Evolutionary conservation across 164 flowering plant species (phyloP), one percentile per base, ranked within the genome.

Genomic region (Vitis cinerea): DNA sequence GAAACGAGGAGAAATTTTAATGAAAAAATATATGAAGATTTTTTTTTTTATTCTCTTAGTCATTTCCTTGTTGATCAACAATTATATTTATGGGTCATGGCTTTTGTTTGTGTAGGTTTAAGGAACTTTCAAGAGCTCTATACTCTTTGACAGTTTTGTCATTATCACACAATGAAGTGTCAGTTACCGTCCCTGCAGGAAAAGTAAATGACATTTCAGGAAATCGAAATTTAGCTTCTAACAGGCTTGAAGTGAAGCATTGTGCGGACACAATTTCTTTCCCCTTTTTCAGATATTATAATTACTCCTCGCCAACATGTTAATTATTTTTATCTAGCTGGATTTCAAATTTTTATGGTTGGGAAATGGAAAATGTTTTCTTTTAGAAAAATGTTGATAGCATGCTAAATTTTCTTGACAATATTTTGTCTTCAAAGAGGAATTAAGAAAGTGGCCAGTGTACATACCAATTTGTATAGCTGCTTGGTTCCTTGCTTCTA

Each of bases 201-300:
- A 79, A 75, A 77, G 88, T 77, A 48, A 76, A 63, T 62, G 92
- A 88, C 67, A 71, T 88, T 64, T 77, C 88, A 49, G 89, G 89
- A 77, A 88, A 88, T 80, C 71, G 53, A 27, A 88, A 88, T 74
- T 16, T 76, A 75, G 87, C 77, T 15, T 88, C 92, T 53, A 82
- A 86, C 68, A 67, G 44, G 70, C 74, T 88, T 52, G 80, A 83
- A 82, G 80, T 88, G 65, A 76, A 72, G 65, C 86, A 82, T 27
- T 80, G 88, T 88, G 83, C 10, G 80, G 27, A 17, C 19, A 27
- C 19, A 17, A 29, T 68, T 53, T 51, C 55, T 29, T 10, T 64
- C 19, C 55, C 5, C 47, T 16, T 62, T 61, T 3, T 55, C 37
- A 7, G 17, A 57, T 57, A 57, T 50, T n/a, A 11, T 27, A 15